phyloP scores from a whole-genome alignment of 345 rosid species.

The Populus davidiana region DNA sequence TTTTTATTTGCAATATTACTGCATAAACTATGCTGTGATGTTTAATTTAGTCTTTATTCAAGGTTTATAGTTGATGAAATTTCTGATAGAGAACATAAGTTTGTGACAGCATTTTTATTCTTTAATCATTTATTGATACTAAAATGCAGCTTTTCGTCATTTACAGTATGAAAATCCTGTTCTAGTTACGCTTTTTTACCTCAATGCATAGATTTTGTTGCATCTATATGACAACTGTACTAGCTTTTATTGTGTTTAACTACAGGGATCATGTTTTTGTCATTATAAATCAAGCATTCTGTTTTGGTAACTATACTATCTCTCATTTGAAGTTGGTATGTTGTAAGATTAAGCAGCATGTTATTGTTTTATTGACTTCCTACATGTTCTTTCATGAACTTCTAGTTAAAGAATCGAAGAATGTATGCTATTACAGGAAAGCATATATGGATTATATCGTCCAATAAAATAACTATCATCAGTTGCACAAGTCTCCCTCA shows the following conservation, averaged over 20 bases:
- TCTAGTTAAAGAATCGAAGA: not conserved
- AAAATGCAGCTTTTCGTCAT: not conserved
- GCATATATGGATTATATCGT: not conserved
- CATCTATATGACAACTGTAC: not conserved
- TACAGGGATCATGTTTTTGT: not conserved
- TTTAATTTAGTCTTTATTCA: not conserved
- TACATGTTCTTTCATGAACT: not conserved
- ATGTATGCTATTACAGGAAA: not conserved
- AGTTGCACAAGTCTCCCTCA: not conserved
- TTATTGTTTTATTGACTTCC: not conserved
- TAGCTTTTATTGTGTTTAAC: not conserved
- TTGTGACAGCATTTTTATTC: not conserved
- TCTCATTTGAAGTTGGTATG: not conserved
- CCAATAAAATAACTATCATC: not conserved
- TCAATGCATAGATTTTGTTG: not conserved
- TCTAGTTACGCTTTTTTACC: not conserved
- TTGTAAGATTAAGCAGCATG: not conserved
- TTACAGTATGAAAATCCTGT: not conserved
- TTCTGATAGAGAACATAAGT: not conserved
- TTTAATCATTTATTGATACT: not conserved
- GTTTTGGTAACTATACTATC: not conserved
- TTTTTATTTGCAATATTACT: not conserved
- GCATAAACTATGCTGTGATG: not conserved
- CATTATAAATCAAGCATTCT: not conserved
- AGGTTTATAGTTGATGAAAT: not conserved